phyloP scores from a whole-genome alignment of 768 basidiomycete genomes.

The Piloderma croceum region DNA sequence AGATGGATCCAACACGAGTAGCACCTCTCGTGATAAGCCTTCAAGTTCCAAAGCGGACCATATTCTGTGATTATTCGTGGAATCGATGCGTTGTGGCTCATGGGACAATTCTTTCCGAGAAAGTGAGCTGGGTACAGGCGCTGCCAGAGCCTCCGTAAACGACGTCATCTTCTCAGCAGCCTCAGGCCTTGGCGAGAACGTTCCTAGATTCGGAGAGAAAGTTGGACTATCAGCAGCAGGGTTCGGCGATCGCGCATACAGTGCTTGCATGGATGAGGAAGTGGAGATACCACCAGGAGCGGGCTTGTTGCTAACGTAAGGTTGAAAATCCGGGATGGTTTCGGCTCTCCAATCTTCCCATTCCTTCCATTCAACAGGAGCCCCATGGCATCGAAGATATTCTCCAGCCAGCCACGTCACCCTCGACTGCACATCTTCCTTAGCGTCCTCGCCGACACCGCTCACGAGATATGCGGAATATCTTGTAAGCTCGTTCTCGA shows the following conservation, averaged over 20 bases:
- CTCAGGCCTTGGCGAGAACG: slow-evolving; percentile 26
- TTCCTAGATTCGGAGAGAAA: slow-evolving; percentile 14
- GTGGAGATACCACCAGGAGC: slow-evolving; percentile 33
- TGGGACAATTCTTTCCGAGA: not conserved
- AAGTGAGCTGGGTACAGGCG: not conserved
- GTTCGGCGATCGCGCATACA: slow-evolving; percentile 14
- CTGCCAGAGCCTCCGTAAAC: slow-evolving; percentile 12
- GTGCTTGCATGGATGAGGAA: slow-evolving; percentile 44
- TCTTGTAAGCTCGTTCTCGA: slow-evolving; percentile 67
- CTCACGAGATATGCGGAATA: slow-evolving; percentile 61
- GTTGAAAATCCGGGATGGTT: slow-evolving; percentile 38
- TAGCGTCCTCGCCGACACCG: slow-evolving; percentile 41
- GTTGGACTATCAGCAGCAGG: slow-evolving; percentile 1
- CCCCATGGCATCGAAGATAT: slow-evolving; percentile 56
- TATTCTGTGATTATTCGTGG: slow-evolving; percentile 30
- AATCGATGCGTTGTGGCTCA: slow-evolving; percentile 13
- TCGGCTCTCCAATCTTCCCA: slow-evolving; percentile 59
- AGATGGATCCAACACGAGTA: slow-evolving; percentile 57
- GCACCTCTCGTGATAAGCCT: slow-evolving; percentile 62
- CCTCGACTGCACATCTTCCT: slow-evolving; percentile 35
- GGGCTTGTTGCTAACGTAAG: slow-evolving; percentile 10
- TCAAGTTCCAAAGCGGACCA: slow-evolving; percentile 55
- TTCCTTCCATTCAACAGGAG: slow-evolving; percentile 41
- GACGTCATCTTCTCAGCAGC: slow-evolving; percentile 20
- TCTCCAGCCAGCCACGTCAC: slow-evolving; percentile 62